phyloP scores from a whole-genome alignment of 1,284 basidiomycete species.

The Cryptococcus maquisensis region DNA sequence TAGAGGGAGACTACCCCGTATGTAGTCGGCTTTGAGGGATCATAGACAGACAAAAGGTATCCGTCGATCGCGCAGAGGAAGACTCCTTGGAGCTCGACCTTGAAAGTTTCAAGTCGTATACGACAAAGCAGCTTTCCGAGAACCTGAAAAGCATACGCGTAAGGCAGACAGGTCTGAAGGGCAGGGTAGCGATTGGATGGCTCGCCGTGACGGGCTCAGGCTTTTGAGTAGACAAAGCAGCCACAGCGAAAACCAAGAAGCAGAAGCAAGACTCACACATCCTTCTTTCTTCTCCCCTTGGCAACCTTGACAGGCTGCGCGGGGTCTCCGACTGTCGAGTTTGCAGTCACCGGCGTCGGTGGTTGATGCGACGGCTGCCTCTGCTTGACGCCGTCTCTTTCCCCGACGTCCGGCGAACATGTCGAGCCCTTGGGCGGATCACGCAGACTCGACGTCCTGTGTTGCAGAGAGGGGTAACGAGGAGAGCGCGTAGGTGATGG shows the following conservation, averaged over 20 bases:
- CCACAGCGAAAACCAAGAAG: too few relatives aligned
- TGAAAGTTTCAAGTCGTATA: too few relatives aligned
- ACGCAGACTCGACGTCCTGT: slow-evolving; percentile 32
- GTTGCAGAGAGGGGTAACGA: slow-evolving; percentile 1
- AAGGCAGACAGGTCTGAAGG: too few relatives aligned
- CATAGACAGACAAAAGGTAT: neutral
- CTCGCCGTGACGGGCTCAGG: too few relatives aligned
- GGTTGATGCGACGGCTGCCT: slow-evolving; percentile 10
- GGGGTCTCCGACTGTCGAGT: too few relatives aligned
- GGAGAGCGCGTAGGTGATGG: neutral
- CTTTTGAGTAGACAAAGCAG: too few relatives aligned
- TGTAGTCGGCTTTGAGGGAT: too few relatives aligned
- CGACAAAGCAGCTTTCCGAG: too few relatives aligned
- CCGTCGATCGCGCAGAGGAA: too few relatives aligned
- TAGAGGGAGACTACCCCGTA: neutral
- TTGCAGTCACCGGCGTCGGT: neutral
- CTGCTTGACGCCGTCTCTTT: slow-evolving; percentile 21
- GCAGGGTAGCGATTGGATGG: too few relatives aligned
- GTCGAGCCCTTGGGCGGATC: slow-evolving; percentile 28
- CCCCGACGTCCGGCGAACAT: slow-evolving; percentile 9
- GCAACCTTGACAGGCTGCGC: neutral
- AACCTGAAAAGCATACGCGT: too few relatives aligned
- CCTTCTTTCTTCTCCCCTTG: slow-evolving; percentile 12
- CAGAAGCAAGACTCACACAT: slow-evolving; percentile 4
- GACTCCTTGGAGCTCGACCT: too few relatives aligned